Percentiles rank a stretch among this genome's conserved stretches.
These are phyloP conservation scores for Phlebopus sp. DNA, from an alignment of 1,284 basidiomycete genomes.

Conservation along the genomic window DNA sequence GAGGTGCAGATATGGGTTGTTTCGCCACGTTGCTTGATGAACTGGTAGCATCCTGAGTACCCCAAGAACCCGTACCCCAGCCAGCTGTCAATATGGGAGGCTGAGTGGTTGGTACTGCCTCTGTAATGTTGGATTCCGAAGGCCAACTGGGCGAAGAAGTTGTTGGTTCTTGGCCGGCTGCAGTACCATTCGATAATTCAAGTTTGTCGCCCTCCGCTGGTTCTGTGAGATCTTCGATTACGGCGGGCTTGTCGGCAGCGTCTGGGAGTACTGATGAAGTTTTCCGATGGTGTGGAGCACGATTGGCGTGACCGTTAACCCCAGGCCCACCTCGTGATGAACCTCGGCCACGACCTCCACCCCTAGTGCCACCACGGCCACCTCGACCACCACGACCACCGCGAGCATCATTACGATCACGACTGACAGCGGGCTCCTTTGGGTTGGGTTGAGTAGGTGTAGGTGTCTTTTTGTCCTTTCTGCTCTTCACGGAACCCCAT, in stretches of 20 bases:
- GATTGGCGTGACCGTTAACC: constrained; percentile 31
- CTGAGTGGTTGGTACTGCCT: constrained; percentile 7
- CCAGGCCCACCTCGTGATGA: constrained; percentile 43
- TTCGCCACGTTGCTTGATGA: constrained; percentile 19
- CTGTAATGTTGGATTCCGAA: constrained; percentile 13
- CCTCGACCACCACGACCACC: constrained; percentile 64
- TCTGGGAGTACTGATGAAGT: constrained; percentile 20
- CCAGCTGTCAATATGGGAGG: constrained; percentile 18
- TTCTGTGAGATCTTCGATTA: constrained; percentile 20
- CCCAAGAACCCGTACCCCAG: constrained; percentile 25
- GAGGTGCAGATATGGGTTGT: constrained; percentile 23
- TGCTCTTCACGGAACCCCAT: constrained; percentile 84
- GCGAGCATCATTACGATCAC: constrained; percentile 57
- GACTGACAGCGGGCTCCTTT: constrained; percentile 45
- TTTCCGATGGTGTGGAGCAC: constrained; percentile 24
- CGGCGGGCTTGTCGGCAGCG: constrained; percentile 12
- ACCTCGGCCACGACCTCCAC: constrained; percentile 54
- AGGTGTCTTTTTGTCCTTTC: constrained; percentile 77
- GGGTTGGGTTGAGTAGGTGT: constrained; percentile 31
- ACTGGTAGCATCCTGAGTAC: constrained; percentile 26
- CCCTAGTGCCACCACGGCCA: constrained; percentile 63
- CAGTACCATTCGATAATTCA: constrained; percentile 15
- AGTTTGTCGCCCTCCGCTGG: constrained; percentile 16
- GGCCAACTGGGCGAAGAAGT: constrained; percentile 8
- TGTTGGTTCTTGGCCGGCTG: constrained; percentile 13